Percentiles rank a stretch among this genome's conserved stretches.
These are phyloP conservation scores for Aspergillus chevalieri DNA, from an alignment of 2,329 filamentous ascomycete species.

Conservation along the genomic window DNA sequence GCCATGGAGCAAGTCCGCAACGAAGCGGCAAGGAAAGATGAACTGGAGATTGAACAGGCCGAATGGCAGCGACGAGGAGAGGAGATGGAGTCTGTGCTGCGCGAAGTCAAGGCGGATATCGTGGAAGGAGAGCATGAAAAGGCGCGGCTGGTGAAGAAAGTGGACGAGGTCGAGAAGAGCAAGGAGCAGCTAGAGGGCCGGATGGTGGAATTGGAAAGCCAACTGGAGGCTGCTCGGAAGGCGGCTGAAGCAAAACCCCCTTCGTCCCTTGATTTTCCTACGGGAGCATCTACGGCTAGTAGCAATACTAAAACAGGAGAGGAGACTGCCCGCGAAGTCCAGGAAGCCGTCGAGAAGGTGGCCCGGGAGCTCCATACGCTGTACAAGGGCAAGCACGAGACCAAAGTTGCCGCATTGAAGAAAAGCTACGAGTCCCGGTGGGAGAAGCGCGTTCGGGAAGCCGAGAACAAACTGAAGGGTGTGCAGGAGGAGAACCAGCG, in stretches of 20 bases:
- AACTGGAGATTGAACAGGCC: constrained; percentile 66
- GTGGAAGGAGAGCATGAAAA: constrained; percentile 70
- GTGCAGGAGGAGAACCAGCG: constrained; percentile 69
- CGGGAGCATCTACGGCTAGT: constrained; percentile 26
- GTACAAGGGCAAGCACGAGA: constrained; percentile 97
- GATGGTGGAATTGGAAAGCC: constrained; percentile 42
- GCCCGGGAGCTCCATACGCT: constrained; percentile 87
- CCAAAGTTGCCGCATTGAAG: constrained; percentile 85
- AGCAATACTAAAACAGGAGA: constrained; percentile 37
- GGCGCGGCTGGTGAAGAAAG: constrained; percentile 67
- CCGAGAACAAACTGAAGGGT: constrained; percentile 65
- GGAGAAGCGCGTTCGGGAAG: constrained; percentile 78
- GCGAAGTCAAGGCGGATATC: constrained; percentile 75
- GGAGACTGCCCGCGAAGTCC: constrained; percentile 61
- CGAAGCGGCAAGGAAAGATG: constrained; percentile 63
- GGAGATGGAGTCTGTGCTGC: constrained; percentile 77
- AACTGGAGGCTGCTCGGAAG: constrained; percentile 38
- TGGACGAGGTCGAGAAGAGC: constrained; percentile 67
- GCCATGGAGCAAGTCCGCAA: constrained; percentile 78
- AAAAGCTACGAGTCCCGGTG: constrained; percentile 75
- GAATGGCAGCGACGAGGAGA: constrained; percentile 78
- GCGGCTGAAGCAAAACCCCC: constrained; percentile 5
- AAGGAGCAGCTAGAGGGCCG: constrained; percentile 41
- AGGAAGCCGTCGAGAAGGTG: constrained; percentile 80
- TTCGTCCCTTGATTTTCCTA: constrained; percentile 6